phyloP scores from a whole-genome alignment of 306 rosid genomes.

The Sechiopsis laciniata region DNA sequence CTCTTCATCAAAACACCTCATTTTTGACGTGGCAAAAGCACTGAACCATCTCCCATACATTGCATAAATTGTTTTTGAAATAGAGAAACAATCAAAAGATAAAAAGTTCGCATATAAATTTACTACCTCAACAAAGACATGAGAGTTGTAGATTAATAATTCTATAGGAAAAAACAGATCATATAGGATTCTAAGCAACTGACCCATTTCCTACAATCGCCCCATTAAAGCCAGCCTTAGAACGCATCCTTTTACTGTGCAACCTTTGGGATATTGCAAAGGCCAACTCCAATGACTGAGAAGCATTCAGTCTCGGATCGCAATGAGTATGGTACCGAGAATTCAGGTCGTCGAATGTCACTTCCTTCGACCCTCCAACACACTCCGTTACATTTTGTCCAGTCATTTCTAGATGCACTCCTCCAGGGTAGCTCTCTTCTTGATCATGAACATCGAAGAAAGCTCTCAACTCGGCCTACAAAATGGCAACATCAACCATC shows the following conservation, averaged over 20 bases:
- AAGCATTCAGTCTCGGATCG: slow-evolving; percentile 41
- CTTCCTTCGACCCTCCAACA: slow-evolving; percentile 34
- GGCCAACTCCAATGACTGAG: slow-evolving; percentile 41
- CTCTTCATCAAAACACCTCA: no score
- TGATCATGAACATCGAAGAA: slow-evolving; percentile 45
- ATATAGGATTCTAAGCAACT: neutral
- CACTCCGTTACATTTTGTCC: slow-evolving; percentile 47
- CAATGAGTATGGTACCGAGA: slow-evolving; percentile 42
- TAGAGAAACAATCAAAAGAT: neutral
- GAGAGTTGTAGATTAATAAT: neutral
- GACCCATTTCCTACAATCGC: slow-evolving; percentile 2
- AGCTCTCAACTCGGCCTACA: slow-evolving; percentile 39
- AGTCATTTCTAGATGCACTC: slow-evolving; percentile 44
- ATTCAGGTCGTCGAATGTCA: slow-evolving; percentile 37
- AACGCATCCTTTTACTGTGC: slow-evolving; percentile 30
- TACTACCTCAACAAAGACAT: slow-evolving; percentile 12
- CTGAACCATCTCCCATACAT: neutral
- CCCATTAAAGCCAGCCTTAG: slow-evolving; percentile 2
- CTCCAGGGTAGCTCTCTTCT: slow-evolving; percentile 45
- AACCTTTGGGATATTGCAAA: slow-evolving; percentile 36
- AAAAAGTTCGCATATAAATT: neutral
- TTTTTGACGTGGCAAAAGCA: neutral
- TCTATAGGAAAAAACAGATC: neutral
- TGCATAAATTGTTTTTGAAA: neutral
- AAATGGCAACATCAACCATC: neutral